A percentile compares a stretch with the other conserved stretches of the same genome.
phyloP scores from a whole-genome alignment of 1,284 basidiomycete genomes.

The Naganishia albida region DNA sequence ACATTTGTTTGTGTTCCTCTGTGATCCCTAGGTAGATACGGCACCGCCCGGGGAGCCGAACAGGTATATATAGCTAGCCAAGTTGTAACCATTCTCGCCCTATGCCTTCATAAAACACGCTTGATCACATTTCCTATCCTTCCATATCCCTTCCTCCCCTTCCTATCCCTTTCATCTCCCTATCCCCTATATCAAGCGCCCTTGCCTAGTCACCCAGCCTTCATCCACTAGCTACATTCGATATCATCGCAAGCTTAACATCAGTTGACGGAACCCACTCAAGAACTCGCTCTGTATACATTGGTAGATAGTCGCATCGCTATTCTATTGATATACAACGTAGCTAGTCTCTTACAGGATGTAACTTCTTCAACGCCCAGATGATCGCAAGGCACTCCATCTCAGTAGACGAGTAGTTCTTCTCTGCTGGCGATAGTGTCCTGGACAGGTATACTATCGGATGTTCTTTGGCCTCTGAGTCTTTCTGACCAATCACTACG shows the following conservation, averaged over 20 bases:
- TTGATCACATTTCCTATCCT: neutral
- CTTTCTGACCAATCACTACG: constrained; percentile 13
- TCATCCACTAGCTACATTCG: no score
- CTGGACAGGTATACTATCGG: constrained; percentile 26
- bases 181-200: neutral
- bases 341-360: neutral
- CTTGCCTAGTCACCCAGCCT: neutral
- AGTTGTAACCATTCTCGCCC: neutral
- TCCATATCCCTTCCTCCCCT: neutral
- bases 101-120: neutral
- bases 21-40: neutral
- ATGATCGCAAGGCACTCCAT: constrained; percentile 29
- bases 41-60: neutral
- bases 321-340: neutral
- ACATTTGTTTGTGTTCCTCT: neutral
- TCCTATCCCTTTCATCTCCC: neutral
- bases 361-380: no score
- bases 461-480: constrained; percentile 25
- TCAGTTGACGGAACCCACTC: neutral
- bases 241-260: neutral
- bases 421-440: constrained; percentile 15
- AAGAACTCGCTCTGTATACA: no score
- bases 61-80: neutral
- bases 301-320: no score
- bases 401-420: constrained; percentile 29